A percentile compares a stretch with the other conserved stretches of the same genome.
Evolutionary conservation across 345 rosid genomes (phyloP).

Genomic region (Populus nigra): DNA sequence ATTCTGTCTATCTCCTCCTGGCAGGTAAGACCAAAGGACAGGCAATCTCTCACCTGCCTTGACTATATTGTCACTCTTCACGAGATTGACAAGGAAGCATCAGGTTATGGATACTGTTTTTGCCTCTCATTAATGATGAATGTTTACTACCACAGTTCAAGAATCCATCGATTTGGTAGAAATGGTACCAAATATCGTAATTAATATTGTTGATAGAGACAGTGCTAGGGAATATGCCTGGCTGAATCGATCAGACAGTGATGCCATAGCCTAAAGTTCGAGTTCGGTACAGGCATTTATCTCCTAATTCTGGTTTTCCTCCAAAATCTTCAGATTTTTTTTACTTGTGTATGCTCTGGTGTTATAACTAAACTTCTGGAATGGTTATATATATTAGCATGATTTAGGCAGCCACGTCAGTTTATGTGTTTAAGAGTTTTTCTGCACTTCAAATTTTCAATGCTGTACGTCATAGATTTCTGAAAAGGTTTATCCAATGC

Average conservation of each 20-base stretch:
- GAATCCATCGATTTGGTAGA: constrained; percentile 75
- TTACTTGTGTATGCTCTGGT: too few relatives aligned
- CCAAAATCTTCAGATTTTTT: neutral
- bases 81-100: constrained; percentile 88
- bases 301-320: neutral
- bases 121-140: constrained; percentile 72
- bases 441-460: too few relatives aligned
- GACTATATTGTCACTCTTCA: constrained; percentile 81
- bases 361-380: too few relatives aligned
- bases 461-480: neutral
- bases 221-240: constrained; percentile 72
- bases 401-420: neutral
- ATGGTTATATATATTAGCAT: neutral
- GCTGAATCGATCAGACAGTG: constrained; percentile 58
- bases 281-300: neutral
- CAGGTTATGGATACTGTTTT: constrained; percentile 86
- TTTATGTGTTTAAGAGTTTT: too few relatives aligned
- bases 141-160: constrained; percentile 77
- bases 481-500: neutral
- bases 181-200: too few relatives aligned
- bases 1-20: constrained; percentile 62
- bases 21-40: constrained; percentile 89
- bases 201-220: constrained; percentile 50
- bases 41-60: constrained; percentile 77
- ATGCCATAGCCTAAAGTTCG: neutral